Percentiles rank a stretch among this genome's conserved stretches.
Evolutionary conservation across 192 early-diverging fungal genomes (phyloP).

Genomic region (Coemansia biformis): DNA sequence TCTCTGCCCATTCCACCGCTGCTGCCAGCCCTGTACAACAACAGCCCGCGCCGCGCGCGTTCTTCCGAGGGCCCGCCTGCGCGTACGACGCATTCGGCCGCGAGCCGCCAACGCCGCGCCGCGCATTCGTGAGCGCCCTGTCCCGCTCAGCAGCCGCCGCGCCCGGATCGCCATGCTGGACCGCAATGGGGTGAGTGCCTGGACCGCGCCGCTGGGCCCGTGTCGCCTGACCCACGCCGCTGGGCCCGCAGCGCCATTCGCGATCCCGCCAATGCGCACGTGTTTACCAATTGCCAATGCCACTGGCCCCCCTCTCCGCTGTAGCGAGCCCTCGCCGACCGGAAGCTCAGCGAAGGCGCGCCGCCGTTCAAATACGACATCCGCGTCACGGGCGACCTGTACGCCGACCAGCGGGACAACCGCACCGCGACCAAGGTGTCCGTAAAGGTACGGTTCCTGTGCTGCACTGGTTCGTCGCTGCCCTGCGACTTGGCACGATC

Average conservation of each 20-base stretch:
- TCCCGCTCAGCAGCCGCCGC: no score
- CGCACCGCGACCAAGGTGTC: slow-evolving; percentile 47
- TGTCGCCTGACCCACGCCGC: not conserved
- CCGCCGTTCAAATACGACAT: slow-evolving; percentile 52
- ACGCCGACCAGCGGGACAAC: slow-evolving; percentile 24
- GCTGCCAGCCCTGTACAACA: no score
- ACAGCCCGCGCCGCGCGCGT: no score
- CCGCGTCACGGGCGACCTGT: slow-evolving; percentile 49
- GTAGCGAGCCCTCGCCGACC: slow-evolving; percentile 18
- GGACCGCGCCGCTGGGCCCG: no score
- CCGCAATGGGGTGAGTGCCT: slow-evolving; percentile 26
- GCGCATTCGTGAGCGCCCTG: no score
- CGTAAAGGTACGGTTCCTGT: slow-evolving; percentile 52
- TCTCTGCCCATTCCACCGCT: no score
- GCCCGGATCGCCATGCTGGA: not conserved
- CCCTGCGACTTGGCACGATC: not conserved
- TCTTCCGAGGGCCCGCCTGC: no score
- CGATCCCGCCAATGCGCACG: not conserved
- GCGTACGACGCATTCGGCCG: no score
- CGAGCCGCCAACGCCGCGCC: no score
- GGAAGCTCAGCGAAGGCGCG: no score
- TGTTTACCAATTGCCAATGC: not conserved
- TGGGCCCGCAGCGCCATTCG: not conserved
- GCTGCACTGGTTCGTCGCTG: no score
- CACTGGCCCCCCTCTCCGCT: no score